These are phyloP conservation scores for Silene conica DNA, from an alignment of 148 eudicot species.

Conservation along the genomic window DNA sequence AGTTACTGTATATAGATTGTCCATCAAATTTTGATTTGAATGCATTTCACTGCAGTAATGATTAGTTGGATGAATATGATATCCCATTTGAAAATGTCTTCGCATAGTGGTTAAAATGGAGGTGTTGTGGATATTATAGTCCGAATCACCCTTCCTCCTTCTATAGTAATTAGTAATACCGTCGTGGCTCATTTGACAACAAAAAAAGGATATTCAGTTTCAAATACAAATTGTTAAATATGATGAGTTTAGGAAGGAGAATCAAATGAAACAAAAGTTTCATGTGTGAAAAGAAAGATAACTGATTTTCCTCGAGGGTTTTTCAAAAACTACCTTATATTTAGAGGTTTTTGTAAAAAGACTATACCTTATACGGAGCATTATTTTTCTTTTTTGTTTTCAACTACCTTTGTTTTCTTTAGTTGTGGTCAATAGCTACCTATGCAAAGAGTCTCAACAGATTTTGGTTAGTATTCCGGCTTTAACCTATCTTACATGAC, in stretches of 20 bases:
- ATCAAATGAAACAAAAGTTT: neutral
- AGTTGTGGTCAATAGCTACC: too few relatives aligned
- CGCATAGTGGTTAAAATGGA: neutral
- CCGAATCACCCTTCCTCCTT: neutral
- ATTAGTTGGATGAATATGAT: neutral
- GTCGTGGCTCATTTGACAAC: neutral
- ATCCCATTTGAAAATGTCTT: neutral
- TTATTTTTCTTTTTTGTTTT: too few relatives aligned
- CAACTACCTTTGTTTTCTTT: too few relatives aligned
- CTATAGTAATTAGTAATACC: neutral
- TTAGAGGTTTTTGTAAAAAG: too few relatives aligned
- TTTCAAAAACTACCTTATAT: too few relatives aligned
- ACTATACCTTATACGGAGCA: too few relatives aligned
- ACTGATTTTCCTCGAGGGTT: neutral
- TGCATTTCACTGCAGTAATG: neutral
- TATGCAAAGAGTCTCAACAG: too few relatives aligned
- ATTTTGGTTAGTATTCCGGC: too few relatives aligned
- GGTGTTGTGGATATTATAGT: neutral
- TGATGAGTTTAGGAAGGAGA: neutral
- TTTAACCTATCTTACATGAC: too few relatives aligned
- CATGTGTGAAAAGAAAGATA: neutral
- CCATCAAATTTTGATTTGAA: neutral
- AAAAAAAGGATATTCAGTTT: neutral
- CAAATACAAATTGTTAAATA: neutral
- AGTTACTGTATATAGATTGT: too few relatives aligned